phyloP scores from a whole-genome alignment of 2,329 filamentous ascomycete genomes.

The Helotiales sp. region DNA sequence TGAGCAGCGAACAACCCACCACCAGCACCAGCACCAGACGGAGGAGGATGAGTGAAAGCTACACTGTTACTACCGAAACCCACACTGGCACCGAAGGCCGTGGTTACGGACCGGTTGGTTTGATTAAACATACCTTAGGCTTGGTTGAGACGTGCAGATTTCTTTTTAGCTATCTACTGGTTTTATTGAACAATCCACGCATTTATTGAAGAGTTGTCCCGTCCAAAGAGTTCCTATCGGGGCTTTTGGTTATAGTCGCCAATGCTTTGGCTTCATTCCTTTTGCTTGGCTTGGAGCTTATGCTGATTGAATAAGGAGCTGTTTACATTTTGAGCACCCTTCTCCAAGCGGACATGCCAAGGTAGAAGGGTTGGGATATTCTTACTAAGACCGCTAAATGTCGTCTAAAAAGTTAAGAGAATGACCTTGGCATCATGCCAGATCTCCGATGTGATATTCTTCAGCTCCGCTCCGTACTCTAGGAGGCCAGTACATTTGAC shows the following conservation, averaged over 20 bases:
- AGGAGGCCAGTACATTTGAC: constrained; percentile 43
- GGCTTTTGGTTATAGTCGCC: constrained; percentile 38
- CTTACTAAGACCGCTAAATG: constrained; percentile 54
- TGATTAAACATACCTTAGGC: neutral
- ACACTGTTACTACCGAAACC: too few species aligned
- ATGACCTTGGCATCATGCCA: constrained; percentile 51
- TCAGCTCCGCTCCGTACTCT: constrained; percentile 58
- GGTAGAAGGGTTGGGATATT: constrained; percentile 51
- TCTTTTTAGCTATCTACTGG: constrained; percentile 1
- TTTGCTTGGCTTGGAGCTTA: constrained; percentile 46
- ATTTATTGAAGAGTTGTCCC: constrained; percentile 15
- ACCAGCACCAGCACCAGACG: neutral
- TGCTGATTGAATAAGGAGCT: constrained; percentile 32
- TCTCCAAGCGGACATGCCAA: constrained; percentile 53
- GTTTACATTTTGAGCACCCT: constrained; percentile 30
- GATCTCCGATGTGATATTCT: constrained; percentile 55
- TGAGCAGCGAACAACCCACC: neutral
- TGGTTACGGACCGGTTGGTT: neutral
- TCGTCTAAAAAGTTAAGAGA: constrained; percentile 56
- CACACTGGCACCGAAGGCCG: too few species aligned
- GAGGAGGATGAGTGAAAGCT: neutral
- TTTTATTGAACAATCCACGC: neutral
- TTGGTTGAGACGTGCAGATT: neutral
- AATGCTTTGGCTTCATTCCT: constrained; percentile 29
- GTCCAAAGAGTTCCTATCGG: constrained; percentile 47